Percentiles rank a stretch among this genome's conserved stretches.
These are phyloP conservation scores for Acrocalymma vagum DNA, from an alignment of 2,329 filamentous ascomycete species.

Conservation along the genomic window DNA sequence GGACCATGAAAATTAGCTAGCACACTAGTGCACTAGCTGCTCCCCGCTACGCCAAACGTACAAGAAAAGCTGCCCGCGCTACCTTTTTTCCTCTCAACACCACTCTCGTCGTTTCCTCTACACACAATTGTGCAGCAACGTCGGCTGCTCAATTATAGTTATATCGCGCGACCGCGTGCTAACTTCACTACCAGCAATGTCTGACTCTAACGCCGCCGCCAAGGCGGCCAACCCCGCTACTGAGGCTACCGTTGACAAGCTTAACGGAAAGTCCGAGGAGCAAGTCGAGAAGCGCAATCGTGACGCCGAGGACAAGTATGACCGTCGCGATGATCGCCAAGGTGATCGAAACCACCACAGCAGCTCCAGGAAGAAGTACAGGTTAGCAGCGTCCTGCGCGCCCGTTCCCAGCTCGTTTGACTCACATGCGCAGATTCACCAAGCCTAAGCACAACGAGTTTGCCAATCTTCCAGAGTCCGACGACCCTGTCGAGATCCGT, in stretches of 20 bases:
- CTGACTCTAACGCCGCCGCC: conserved; percentile 27
- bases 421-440: conserved; percentile 23
- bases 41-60: conserved; percentile 5
- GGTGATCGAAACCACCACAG: conserved; percentile 12
- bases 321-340: conserved; percentile 17
- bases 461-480: conserved; percentile 69
- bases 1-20: not conserved
- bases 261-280: conserved; percentile 30
- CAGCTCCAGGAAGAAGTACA: conserved; percentile 26
- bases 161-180: too few species aligned
- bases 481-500: conserved; percentile 82
- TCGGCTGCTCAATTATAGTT: too few species aligned
- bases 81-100: conserved; percentile 5
- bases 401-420: conserved; percentile 7
- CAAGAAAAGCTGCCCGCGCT: conserved; percentile 4
- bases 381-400: conserved; percentile 9
- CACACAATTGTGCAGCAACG: too few species aligned
- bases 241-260: conserved; percentile 9
- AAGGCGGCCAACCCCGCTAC: conserved; percentile 17
- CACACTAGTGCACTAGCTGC: conserved; percentile 13
- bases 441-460: conserved; percentile 45
- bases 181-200: too few species aligned
- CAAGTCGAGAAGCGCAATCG: conserved; percentile 22
- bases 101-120: too few species aligned
- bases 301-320: conserved; percentile 20